Conservation (phyloP, 208 protist genomes). For the Endotrypanum monterogeii region DNA sequence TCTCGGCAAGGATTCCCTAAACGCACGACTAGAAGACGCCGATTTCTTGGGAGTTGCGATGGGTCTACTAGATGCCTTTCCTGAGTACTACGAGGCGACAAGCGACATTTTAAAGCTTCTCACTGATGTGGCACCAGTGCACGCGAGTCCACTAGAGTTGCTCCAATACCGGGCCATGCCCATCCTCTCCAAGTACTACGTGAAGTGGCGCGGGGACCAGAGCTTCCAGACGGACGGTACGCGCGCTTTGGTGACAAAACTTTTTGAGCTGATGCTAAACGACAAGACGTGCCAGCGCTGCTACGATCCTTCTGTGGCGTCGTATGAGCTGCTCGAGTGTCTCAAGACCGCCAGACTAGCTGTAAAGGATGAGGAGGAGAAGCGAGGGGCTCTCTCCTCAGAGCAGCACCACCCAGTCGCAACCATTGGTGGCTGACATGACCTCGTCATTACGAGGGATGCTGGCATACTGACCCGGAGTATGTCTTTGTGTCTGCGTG, state of each 20-base stretch:
- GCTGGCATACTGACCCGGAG: neutral
- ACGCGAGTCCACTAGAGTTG: constrained; percentile 68
- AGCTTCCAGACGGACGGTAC: constrained; percentile 81
- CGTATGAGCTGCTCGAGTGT: constrained; percentile 83
- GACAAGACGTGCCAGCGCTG: constrained; percentile 81
- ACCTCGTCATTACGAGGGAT: too few species aligned
- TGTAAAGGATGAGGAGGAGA: constrained; percentile 47
- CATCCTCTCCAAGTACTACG: constrained; percentile 84
- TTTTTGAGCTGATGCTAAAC: constrained; percentile 79
- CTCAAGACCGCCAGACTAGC: constrained; percentile 67
- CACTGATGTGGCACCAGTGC: constrained; percentile 55
- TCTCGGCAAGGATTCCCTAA: constrained; percentile 35
- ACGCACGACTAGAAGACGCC: constrained; percentile 66
- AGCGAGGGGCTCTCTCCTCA: constrained; percentile 12
- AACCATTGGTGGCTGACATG: neutral
- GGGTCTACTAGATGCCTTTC: constrained; percentile 82
- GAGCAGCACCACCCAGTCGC: neutral
- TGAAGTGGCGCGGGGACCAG: constrained; percentile 77
- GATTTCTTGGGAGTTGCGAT: constrained; percentile 83
- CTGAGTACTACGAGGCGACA: constrained; percentile 83
- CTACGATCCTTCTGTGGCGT: constrained; percentile 82
- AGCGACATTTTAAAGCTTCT: constrained; percentile 63
- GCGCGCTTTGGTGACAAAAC: constrained; percentile 46
- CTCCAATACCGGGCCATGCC: constrained; percentile 89
- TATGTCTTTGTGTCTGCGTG: neutral